Evolutionary conservation across 805 yeast species (phyloP).

Genomic region (Blastobotrys attinorum): DNA sequence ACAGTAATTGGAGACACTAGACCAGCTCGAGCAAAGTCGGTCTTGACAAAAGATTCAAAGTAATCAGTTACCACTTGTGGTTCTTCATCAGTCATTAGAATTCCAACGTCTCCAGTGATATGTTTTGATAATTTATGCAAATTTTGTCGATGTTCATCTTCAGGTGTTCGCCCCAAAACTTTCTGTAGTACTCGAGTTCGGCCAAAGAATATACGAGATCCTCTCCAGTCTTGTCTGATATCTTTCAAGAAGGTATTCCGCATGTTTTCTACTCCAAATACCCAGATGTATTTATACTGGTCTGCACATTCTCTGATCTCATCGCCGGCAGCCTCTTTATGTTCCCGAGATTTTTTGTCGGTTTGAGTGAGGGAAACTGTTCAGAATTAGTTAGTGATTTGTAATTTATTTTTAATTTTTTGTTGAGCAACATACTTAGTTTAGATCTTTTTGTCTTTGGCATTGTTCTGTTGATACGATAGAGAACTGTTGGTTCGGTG

Average conservation of each 20-base stretch:
- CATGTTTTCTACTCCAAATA: slow-evolving; percentile 79
- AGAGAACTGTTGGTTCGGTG: background rate
- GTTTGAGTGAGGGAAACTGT: slow-evolving; percentile 89
- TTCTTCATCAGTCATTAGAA: slow-evolving; percentile 81
- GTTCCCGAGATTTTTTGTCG: slow-evolving; percentile 90
- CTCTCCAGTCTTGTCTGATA: slow-evolving; percentile 86
- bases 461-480: no score
- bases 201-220: slow-evolving; percentile 83
- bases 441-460: slow-evolving; percentile 97
- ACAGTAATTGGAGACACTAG: slow-evolving; percentile 75
- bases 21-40: slow-evolving; percentile 88
- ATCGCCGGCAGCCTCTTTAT: slow-evolving; percentile 84
- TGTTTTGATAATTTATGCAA: slow-evolving; percentile 58
- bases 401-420: background rate
- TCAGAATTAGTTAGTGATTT: background rate
- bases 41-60: slow-evolving; percentile 66
- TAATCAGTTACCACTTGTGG: slow-evolving; percentile 88
- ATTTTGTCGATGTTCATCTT: slow-evolving; percentile 85
- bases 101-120: slow-evolving; percentile 74
- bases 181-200: slow-evolving; percentile 88
- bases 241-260: slow-evolving; percentile 94
- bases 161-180: slow-evolving; percentile 81
- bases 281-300: slow-evolving; percentile 71
- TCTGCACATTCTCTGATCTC: slow-evolving; percentile 82
- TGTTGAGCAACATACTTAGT: slow-evolving; percentile 37